Percentiles rank a stretch among this genome's conserved stretches.
Evolutionary conservation across 2,329 filamentous ascomycete genomes (phyloP).

Genomic region (Fusarium equiseti): DNA sequence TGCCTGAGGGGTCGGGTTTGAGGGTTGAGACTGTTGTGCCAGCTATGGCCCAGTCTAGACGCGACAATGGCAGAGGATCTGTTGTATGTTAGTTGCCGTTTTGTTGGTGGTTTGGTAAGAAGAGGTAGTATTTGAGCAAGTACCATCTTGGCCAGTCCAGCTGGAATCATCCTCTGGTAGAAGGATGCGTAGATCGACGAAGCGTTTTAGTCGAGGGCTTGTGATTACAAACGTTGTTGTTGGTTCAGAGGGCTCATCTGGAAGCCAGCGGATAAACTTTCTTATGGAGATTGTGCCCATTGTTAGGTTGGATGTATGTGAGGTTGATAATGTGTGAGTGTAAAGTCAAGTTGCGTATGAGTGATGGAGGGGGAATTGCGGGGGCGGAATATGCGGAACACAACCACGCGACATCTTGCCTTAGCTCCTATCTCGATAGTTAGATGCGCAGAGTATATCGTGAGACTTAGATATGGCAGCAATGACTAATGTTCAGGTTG

Average conservation of each 20-base stretch:
- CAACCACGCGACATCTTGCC: not conserved
- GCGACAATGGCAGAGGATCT: constrained; percentile 44
- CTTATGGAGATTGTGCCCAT: constrained; percentile 68
- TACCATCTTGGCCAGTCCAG: constrained; percentile 41
- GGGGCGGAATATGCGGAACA: constrained; percentile 26
- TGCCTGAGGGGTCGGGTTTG: constrained; percentile 45
- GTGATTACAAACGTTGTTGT: constrained; percentile 75
- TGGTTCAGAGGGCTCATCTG: constrained; percentile 65
- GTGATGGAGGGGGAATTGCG: constrained; percentile 5
- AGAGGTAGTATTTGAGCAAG: no score
- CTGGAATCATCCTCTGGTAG: constrained; percentile 41
- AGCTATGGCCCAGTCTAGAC: constrained; percentile 75
- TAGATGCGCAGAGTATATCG: not conserved
- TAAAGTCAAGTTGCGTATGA: not conserved
- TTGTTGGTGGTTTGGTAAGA: rapidly evolving
- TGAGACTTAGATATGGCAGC: not conserved
- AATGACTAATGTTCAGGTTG: not conserved
- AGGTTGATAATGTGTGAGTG: not conserved
- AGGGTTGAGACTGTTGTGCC: constrained; percentile 61
- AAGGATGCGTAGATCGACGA: constrained; percentile 72
- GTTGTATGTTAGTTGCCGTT: not conserved
- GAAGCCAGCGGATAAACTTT: constrained; percentile 70
- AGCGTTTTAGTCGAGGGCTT: constrained; percentile 63
- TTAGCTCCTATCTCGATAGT: not conserved
- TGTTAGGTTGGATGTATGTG: not conserved